Base-by-base conservation (phyloP, 139 green algal genomes). In the Deuterostichococcus epilithicus region DNA sequence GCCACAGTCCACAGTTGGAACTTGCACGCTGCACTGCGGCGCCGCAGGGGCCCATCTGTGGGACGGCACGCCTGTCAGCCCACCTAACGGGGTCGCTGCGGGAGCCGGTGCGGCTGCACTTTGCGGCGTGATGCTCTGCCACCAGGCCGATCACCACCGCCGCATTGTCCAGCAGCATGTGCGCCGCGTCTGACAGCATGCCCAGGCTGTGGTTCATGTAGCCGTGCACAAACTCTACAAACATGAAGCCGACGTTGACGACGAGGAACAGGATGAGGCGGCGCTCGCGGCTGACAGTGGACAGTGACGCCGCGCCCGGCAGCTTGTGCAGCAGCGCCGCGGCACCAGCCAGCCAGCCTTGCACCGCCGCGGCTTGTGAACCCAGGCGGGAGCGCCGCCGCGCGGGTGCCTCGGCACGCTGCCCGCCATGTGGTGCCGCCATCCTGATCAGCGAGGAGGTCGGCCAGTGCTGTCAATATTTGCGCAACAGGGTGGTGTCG, bases 121-220 rank as follows among this genome's bases (percentile, higher is more conserved):
- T 82, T 34, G 81, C 83, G 18, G 81, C 81, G 68, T 86, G 85
- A 8, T 82, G 73, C 33, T 80, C 81, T 30, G 52, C 52, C 20
- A 28, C 52, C 13, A 63, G 52, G 3, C 52, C 52, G 28, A 86
- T 86, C 25, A 74, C 79, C 28, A 86, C 45, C 18, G 78, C 79
- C 8, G 78, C 81, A 45, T 80, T 84, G 74, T 90, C 86, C 42
- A 90, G 79, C 26, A 86, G 72, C 80, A 90, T 81, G 38, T 90
- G 84, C 1, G 81, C 86, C 1, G 84, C 76, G 45, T 90, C 84
- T 30, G 86, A 85, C 32, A 85, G 58, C 34, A 70, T 63, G 52
- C 52, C 68, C 68, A 73, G 68, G 68, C 73, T 85, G 74, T 86
- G 85, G 73, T 44, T 77, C 32, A 77, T 20, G 23, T 78, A 82